Conservation (phyloP, 768 basidiomycete genomes). For the Lactarius evosmus region DNA sequence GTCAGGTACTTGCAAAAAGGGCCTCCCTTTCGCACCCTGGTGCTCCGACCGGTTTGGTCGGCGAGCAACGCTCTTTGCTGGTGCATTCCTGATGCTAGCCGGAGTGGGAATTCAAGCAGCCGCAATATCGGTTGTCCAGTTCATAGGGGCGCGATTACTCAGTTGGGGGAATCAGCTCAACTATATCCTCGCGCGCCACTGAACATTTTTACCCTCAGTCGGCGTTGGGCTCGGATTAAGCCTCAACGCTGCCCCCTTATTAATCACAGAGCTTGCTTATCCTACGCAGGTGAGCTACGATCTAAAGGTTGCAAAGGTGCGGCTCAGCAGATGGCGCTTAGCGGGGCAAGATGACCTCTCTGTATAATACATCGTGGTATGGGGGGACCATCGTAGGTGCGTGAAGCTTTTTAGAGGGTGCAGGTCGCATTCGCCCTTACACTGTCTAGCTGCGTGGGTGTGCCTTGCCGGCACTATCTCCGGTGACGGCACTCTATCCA, state of each 20-base stretch:
- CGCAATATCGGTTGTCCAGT: slow-evolving; percentile 45
- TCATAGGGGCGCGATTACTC: slow-evolving; percentile 56
- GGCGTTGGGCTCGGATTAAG: slow-evolving; percentile 63
- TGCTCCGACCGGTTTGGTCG: slow-evolving; percentile 63
- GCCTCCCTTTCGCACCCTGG: slow-evolving; percentile 59
- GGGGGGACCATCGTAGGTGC: slow-evolving; percentile 60
- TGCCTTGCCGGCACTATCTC: slow-evolving; percentile 39
- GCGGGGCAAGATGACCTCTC: slow-evolving; percentile 54
- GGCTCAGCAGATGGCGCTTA: slow-evolving; percentile 33
- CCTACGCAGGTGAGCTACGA: slow-evolving; percentile 54
- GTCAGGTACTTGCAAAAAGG: slow-evolving; percentile 35
- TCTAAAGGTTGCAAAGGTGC: neutral
- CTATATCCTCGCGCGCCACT: neutral
- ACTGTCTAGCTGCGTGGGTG: slow-evolving; percentile 42
- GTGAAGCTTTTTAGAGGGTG: slow-evolving; percentile 33
- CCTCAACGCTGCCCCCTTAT: slow-evolving; percentile 57
- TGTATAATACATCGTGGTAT: slow-evolving; percentile 77
- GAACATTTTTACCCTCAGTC: slow-evolving; percentile 39
- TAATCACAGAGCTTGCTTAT: slow-evolving; percentile 65
- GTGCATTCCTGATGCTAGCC: slow-evolving; percentile 59
- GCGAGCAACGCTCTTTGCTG: slow-evolving; percentile 55
- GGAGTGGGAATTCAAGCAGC: slow-evolving; percentile 57
- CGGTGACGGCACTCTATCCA: slow-evolving; percentile 31
- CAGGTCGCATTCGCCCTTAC: slow-evolving; percentile 9
- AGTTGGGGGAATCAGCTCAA: slow-evolving; percentile 40